Evolutionary conservation across 192 early-diverging fungal genomes (phyloP).

Genomic region (Coemansia sp.): DNA sequence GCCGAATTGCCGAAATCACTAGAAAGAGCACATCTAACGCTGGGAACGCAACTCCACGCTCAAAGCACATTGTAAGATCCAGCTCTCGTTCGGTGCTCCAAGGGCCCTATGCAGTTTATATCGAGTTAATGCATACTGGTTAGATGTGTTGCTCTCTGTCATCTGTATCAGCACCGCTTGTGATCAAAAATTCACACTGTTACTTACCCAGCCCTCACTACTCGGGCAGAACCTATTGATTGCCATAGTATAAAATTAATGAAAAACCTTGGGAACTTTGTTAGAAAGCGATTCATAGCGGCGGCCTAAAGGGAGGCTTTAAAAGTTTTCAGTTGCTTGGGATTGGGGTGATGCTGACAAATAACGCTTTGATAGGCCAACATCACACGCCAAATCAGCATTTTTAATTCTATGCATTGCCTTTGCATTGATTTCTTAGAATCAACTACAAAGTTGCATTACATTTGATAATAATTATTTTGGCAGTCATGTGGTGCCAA

Average conservation of each 20-base stretch:
- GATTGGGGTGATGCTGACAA: no score
- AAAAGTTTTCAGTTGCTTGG: no score
- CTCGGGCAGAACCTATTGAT: background rate
- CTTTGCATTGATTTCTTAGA: no score
- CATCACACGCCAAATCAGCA: no score
- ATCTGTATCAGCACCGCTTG: background rate
- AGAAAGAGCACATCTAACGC: constrained; percentile 23
- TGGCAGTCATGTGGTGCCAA: no score
- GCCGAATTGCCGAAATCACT: constrained; percentile 3
- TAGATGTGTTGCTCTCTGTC: background rate
- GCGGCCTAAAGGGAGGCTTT: no score
- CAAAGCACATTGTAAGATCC: constrained; percentile 40
- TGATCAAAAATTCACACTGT: background rate
- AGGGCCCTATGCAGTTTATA: constrained; percentile 22
- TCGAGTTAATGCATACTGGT: background rate
- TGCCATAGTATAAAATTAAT: background rate
- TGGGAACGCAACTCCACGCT: constrained; percentile 20
- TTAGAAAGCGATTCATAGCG: background rate
- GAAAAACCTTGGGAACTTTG: background rate
- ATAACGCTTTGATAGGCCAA: no score
- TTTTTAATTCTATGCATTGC: no score
- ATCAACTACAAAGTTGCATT: no score
- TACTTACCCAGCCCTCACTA: background rate
- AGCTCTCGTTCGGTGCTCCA: constrained; percentile 27
- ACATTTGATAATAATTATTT: no score